Base-by-base conservation (phyloP, 2,329 filamentous ascomycete genomes). In the Neonectria magnoliae region DNA sequence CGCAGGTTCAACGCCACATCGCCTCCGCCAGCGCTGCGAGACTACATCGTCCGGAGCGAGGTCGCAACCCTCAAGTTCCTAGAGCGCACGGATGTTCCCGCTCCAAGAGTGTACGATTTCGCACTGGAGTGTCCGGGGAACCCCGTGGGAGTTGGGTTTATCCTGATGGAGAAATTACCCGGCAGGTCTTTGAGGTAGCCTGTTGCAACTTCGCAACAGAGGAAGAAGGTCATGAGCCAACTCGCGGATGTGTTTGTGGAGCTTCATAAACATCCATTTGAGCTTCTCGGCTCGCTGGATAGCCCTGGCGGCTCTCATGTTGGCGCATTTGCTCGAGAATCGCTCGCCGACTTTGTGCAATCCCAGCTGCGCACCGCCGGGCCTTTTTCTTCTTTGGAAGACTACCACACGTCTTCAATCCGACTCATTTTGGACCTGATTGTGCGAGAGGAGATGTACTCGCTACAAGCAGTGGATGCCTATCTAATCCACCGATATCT, bases 401-500 rank as follows among this genome's bases (percentile, higher is more conserved):
- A 81, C n/a, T 82, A 80, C 55, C 73, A 79, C 48, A 61, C 48
- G 11, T 71, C 76, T 48, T 75, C 73, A 33, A 73, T 83, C 50
- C 66, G 60, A 63, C 68, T 79, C n/a, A 77, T 76, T n/a, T 59
- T 81, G 27, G 75, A 80, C 60, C 65, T 79, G 16, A 82, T 82
- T 47, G 4, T 77, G 38, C 70, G 69, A 14, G 73, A 75, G 14
- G 78, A 83, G 68, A 75, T 77, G 8, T 82, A 80, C 65, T 73
- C 76, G 5, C 64, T 77, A 13, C 69, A 59, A 48, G 53, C 76
- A 33, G 71, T 78, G n/a, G 73, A 79, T 67, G 74, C 78, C 22
- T 84, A 81, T 64, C 65, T 84, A 18, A 75, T 82, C 60, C 79
- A 83, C 67, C 75, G 76, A 41, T 83, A 77, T 70, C 79, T 83